phyloP scores from a whole-genome alignment of 352 stramenopile species.

The Thalassiosira livingstoniorum region DNA sequence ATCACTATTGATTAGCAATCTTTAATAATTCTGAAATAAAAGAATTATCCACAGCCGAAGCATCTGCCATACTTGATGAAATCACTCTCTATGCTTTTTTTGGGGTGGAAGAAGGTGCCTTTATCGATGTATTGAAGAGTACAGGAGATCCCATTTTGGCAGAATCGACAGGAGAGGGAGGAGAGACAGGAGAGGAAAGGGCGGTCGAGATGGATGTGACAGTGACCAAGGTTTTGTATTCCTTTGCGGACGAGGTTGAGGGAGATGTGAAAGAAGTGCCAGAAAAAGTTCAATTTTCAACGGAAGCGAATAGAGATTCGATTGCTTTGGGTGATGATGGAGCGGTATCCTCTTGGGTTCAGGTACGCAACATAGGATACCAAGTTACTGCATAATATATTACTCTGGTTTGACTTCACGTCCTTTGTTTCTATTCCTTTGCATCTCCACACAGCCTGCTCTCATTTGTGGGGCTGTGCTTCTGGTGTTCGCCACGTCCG shows the following conservation, averaged over 20 bases:
- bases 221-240: slow-evolving; percentile 46
- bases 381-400: too few species aligned
- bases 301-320: background rate
- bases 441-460: too few species aligned
- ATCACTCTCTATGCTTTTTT: slow-evolving; percentile 44
- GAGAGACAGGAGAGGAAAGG: too few species aligned
- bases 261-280: background rate
- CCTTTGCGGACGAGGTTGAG: too few species aligned
- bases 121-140: slow-evolving; percentile 34
- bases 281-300: slow-evolving; percentile 8
- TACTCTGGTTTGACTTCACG: slow-evolving; percentile 18
- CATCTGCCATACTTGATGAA: slow-evolving; percentile 35
- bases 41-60: slow-evolving; percentile 19
- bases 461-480: slow-evolving; percentile 35
- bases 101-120: slow-evolving; percentile 30
- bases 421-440: too few species aligned
- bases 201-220: slow-evolving; percentile 27
- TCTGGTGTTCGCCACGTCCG: slow-evolving; percentile 29
- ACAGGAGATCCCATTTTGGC: slow-evolving; percentile 38
- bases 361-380: too few species aligned
- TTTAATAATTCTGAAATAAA: slow-evolving; percentile 30
- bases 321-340: background rate
- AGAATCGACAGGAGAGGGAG: too few species aligned
- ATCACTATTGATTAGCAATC: slow-evolving; percentile 18
- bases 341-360: slow-evolving; percentile 4